A percentile compares a stretch with the other conserved stretches of the same genome.
phyloP scores from a whole-genome alignment of 257 asterid species.

The Misopates orontium region DNA sequence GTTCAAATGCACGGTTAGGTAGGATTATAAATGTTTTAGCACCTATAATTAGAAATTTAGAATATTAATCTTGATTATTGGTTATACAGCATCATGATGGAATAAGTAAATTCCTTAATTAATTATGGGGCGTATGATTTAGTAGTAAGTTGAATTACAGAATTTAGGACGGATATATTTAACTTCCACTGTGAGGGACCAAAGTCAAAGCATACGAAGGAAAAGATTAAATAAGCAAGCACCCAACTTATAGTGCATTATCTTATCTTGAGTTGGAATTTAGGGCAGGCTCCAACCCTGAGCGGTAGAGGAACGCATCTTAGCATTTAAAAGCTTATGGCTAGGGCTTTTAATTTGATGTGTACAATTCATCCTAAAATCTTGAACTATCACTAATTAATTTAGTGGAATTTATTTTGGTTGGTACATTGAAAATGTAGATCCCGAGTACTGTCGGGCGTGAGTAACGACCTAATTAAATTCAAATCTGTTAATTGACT shows the following conservation, averaged over 20 bases:
- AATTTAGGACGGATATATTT: conserved; percentile 12
- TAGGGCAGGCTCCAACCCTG: conserved; percentile 23
- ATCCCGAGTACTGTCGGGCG: not conserved
- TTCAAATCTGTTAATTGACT: not conserved
- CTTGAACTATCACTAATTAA: conserved; percentile 10
- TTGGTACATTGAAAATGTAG: conserved; percentile 3
- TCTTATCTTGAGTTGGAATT: conserved; percentile 16
- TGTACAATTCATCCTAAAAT: conserved; percentile 18
- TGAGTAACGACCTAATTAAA: not conserved
- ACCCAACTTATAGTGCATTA: not conserved
- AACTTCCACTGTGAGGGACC: conserved; percentile 26
- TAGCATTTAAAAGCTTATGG: conserved; percentile 7
- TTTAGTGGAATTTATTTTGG: conserved; percentile 14
- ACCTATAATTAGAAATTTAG: no score
- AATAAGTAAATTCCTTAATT: no score
- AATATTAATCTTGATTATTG: no score
- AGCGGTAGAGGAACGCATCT: conserved; percentile 14
- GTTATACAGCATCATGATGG: no score
- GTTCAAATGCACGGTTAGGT: no score
- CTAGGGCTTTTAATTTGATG: conserved; percentile 7
- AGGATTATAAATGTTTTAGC: no score
- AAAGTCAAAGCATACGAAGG: not conserved
- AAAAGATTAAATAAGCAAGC: conserved; percentile 3
- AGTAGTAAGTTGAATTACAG: conserved; percentile 18
- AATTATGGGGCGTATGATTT: no score